Evolutionary conservation across 2,329 filamentous ascomycete species (phyloP).

Genomic region (Acephala macrosclerotiorum): DNA sequence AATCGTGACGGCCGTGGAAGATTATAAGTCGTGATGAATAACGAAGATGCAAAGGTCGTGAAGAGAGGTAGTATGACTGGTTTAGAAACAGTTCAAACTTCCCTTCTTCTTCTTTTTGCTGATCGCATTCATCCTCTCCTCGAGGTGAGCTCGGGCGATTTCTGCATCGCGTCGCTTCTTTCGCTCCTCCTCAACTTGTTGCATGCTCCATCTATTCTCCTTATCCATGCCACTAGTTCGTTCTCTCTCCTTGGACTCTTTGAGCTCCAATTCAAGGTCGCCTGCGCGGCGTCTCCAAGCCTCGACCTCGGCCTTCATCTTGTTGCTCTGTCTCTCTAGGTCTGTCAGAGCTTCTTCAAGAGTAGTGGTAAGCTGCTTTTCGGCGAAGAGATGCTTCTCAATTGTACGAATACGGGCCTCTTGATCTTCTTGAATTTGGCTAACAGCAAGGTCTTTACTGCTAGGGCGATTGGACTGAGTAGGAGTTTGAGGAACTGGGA

Average conservation of each 20-base stretch:
- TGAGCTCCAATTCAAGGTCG: slow-evolving; percentile 53
- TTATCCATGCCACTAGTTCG: slow-evolving; percentile 43
- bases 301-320: slow-evolving; percentile 89
- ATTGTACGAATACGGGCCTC: slow-evolving; percentile 94
- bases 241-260: slow-evolving; percentile 60
- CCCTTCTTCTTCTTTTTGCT: slow-evolving; percentile 85
- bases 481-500: slow-evolving; percentile 56
- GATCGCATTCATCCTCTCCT: slow-evolving; percentile 93
- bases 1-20: slow-evolving; percentile 31
- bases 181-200: slow-evolving; percentile 95
- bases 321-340: slow-evolving; percentile 89
- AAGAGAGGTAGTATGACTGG: slow-evolving; percentile 1
- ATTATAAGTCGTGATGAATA: slow-evolving; percentile 14
- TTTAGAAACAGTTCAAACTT: slow-evolving; percentile 88
- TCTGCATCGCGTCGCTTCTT: slow-evolving; percentile 92
- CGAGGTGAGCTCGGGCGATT: slow-evolving; percentile 84
- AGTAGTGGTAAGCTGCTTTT: slow-evolving; percentile 95
- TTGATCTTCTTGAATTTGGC: slow-evolving; percentile 91
- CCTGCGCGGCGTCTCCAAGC: slow-evolving; percentile 87
- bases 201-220: slow-evolving; percentile 71
- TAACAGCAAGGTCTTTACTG: slow-evolving; percentile 79
- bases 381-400: slow-evolving; percentile 94
- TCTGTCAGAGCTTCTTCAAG: slow-evolving; percentile 96
- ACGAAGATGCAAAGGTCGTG: slow-evolving; percentile 21
- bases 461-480: slow-evolving; percentile 71